Evolutionary conservation across 345 rosid genomes (phyloP), one percentile per base, ranked within the genome.

Genomic region (Corchorus olitorius): DNA sequence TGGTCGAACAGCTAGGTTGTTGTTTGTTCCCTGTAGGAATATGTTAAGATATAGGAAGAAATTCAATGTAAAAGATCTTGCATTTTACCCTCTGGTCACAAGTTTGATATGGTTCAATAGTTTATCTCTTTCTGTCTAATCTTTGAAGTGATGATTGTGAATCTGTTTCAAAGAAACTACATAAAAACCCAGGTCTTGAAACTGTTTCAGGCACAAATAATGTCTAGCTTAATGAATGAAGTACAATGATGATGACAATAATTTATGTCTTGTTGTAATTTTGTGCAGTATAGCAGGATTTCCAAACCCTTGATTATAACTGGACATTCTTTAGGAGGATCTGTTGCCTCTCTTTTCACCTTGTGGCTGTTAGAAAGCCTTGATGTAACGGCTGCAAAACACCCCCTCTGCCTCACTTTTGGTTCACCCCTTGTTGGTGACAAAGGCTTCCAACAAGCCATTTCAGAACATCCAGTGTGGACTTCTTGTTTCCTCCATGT

Each of bases 331-430:
- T 75, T 91, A 27, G 96, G 92, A 80, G 98, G 94, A 75, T 86
- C 89, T 0, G 67, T 92, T 33, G 98, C 97, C 37, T 86, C 89
- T 63, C 93, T 94, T 62, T 89, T 88, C 71, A 87, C 94, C 2
- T 73, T 94, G 39, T 85, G 88, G 90, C 81, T 94, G 79, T 84
- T 91, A 5, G 86, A 84, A 52, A 70, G 20, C 33, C 70, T 89
- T 52, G 17, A 80, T 6, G 63, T 1, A 37, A 62, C 74, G 1
- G 58, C 50, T 6, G 22, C 17, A 13, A 79, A 68, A 66, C 87
- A 37, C 11, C 92, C 88, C 0, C 83, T 92, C 52, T 92, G 97
- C 84, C 76, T 94, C 80, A 92, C 97, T 0, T 94, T 88, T 61
- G 96, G 97, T 11, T 83, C 88, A 0, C 93, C 97, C 0, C 81